Conservation (phyloP, 805 yeast species). For the Suhomyces sp. region DNA sequence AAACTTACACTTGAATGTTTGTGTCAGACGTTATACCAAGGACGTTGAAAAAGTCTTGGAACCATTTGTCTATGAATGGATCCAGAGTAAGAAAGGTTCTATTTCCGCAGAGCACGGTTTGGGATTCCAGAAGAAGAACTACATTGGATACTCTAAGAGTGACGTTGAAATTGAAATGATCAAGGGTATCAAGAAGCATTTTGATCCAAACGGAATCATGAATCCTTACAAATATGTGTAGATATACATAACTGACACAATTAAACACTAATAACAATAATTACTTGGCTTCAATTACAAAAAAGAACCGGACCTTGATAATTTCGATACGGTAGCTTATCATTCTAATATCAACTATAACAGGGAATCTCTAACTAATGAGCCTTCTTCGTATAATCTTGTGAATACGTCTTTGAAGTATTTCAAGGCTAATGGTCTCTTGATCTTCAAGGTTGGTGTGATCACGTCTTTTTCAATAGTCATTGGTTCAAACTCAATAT, state of each 20-base stretch:
- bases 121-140: conserved; percentile 94
- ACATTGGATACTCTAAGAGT: conserved; percentile 80
- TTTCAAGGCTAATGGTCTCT: conserved; percentile 38
- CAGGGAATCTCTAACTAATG: conserved; percentile 14
- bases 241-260: background rate
- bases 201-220: conserved; percentile 88
- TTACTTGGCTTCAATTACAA: too few species aligned
- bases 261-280: too few species aligned
- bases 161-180: conserved; percentile 70
- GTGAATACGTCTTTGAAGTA: conserved; percentile 26
- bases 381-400: conserved; percentile 38
- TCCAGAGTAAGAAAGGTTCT: conserved; percentile 71
- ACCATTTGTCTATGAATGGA: conserved; percentile 95
- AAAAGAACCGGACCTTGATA: too few species aligned
- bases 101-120: conserved; percentile 97
- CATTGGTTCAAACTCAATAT: conserved; percentile 30
- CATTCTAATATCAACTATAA: conserved; percentile 5
- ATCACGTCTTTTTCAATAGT: conserved; percentile 59
- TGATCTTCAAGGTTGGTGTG: conserved; percentile 64
- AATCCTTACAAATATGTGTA: conserved; percentile 92
- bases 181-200: conserved; percentile 73
- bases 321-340: too few species aligned
- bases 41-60: conserved; percentile 79
- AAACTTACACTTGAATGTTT: conserved; percentile 88
- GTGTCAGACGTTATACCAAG: conserved; percentile 79